Conservation (phyloP, 345 rosid species). For the Alliaria petiolata region DNA sequence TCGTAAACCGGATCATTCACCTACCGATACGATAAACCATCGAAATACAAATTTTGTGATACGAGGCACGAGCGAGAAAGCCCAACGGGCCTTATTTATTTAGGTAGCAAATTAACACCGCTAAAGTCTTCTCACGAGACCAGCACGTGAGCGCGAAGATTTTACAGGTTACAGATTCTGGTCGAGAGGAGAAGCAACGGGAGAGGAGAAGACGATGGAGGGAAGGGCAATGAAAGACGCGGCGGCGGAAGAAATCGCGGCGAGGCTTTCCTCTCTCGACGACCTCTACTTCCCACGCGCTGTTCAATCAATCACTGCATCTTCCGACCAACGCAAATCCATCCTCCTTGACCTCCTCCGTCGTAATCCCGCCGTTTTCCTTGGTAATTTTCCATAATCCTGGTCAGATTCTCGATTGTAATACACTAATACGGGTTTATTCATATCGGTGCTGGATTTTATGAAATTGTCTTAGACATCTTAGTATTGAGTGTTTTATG, state of each 20-base stretch:
- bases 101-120: background rate
- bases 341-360: constrained; percentile 83
- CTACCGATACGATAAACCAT: no score
- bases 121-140: background rate
- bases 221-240: constrained; percentile 24
- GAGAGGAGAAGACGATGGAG: constrained; percentile 15
- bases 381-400: constrained; percentile 39
- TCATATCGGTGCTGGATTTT: background rate
- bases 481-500: background rate
- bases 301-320: constrained; percentile 41
- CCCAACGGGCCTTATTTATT: constrained; percentile 1
- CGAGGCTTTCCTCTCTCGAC: constrained; percentile 65
- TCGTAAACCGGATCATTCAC: no score
- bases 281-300: constrained; percentile 89
- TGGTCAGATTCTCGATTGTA: background rate
- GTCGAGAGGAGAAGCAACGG: background rate
- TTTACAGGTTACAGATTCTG: background rate
- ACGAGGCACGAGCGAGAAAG: background rate
- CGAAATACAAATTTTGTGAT: background rate
- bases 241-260: constrained; percentile 56
- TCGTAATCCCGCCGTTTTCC: constrained; percentile 80
- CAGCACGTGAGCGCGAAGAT: background rate
- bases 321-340: constrained; percentile 70
- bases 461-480: background rate
- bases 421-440: background rate